These are phyloP conservation scores for Pestalotiopsis sp. DNA, from an alignment of 2,329 filamentous ascomycete genomes.

Conservation along the genomic window DNA sequence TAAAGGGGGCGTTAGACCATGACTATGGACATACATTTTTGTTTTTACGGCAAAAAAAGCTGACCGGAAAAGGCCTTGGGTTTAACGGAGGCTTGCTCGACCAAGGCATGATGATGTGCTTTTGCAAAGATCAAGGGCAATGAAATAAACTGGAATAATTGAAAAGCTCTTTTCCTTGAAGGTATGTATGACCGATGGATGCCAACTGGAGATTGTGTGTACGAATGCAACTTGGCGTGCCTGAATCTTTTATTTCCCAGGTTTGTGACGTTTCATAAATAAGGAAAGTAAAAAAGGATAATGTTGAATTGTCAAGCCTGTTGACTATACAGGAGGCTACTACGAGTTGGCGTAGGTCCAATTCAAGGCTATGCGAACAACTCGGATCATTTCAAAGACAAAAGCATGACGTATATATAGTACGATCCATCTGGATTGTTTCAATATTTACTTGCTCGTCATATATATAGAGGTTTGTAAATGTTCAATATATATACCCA, in stretches of 20 bases:
- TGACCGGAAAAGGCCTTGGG: conserved; percentile 2
- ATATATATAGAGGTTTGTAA: neutral
- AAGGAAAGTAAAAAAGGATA: no score
- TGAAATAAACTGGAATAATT: conserved; percentile 8
- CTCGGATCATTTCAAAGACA: no score
- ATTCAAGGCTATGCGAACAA: no score
- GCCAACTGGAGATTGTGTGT: neutral
- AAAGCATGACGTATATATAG: no score
- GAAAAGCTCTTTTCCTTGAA: neutral
- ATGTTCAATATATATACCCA: neutral
- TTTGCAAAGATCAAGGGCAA: neutral
- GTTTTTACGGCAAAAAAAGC: neutral
- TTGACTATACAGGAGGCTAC: no score
- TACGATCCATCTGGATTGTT: neutral
- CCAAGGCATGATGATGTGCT: conserved; percentile 3
- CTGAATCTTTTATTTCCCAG: no score
- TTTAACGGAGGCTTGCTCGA: neutral
- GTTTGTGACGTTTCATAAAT: no score
- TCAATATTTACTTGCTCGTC: neutral
- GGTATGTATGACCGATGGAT: neutral
- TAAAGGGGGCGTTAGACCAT: neutral
- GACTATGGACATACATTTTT: neutral
- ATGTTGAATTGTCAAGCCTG: no score
- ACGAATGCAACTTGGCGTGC: neutral
- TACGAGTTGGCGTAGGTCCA: no score